A percentile compares a stretch with the other conserved stretches of the same genome.
Conservation (phyloP, 805 yeast genomes). For the Naumovozyma castellii region DNA sequence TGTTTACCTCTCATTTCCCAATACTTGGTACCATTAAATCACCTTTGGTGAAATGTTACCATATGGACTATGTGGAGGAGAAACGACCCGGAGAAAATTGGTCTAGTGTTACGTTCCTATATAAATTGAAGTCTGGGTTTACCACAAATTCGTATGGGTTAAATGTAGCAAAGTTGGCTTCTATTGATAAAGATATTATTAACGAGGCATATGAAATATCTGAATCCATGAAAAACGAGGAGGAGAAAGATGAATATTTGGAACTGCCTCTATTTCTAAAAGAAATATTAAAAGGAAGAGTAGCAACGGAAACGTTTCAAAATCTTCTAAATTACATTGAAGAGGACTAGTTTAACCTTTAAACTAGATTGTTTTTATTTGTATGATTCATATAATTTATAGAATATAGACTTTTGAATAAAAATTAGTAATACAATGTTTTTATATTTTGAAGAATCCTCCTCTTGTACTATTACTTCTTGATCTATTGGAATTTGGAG, state of each 20-base stretch:
- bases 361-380: no score
- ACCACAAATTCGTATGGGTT: conserved; percentile 69
- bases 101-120: conserved; percentile 42
- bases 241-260: conserved; percentile 3
- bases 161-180: conserved; percentile 74
- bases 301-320: not conserved
- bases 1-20: conserved; percentile 84
- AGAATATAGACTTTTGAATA: not conserved
- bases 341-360: not conserved
- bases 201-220: conserved; percentile 34
- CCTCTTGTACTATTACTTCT: conserved; percentile 34
- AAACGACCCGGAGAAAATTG: conserved; percentile 30
- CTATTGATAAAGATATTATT: conserved; percentile 41
- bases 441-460: conserved; percentile 20
- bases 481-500: conserved; percentile 32
- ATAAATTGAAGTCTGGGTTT: conserved; percentile 40
- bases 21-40: conserved; percentile 45
- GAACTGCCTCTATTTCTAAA: conserved; percentile 6
- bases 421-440: not conserved
- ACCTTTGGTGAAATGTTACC: conserved; percentile 45
- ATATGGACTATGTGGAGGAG: conserved; percentile 55
- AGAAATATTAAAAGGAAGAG: conserved; percentile 2
- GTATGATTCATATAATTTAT: no score
- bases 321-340: not conserved
- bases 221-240: conserved; percentile 10